These are phyloP conservation scores for Psilocybe cyanescens DNA, from an alignment of 768 basidiomycete species.

Conservation along the genomic window DNA sequence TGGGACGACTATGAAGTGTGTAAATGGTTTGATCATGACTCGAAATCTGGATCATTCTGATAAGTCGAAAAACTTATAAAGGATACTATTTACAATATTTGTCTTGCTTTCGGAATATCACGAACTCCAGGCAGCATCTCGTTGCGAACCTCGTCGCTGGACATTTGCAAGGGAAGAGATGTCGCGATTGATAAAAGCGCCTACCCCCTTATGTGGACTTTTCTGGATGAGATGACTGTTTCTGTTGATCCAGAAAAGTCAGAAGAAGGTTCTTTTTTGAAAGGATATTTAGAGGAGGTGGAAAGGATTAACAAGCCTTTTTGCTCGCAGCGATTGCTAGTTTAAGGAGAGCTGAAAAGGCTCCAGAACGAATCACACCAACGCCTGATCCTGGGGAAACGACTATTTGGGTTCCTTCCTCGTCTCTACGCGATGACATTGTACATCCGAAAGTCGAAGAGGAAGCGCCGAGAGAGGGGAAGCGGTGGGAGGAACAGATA, in stretches of 20 bases:
- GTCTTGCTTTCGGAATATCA: constrained; percentile 21
- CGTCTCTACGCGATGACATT: not conserved
- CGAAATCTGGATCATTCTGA: too few species aligned
- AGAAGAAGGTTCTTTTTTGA: not conserved
- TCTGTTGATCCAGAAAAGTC: constrained; percentile 4
- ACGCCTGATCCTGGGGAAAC: not conserved
- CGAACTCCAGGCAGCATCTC: not conserved
- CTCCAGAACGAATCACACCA: not conserved
- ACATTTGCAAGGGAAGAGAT: constrained; percentile 30
- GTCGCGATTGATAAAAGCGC: constrained; percentile 36
- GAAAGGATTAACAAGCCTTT: not conserved
- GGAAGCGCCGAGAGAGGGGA: not conserved
- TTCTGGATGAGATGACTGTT: constrained; percentile 33
- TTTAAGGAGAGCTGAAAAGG: not conserved
- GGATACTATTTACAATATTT: constrained; percentile 25
- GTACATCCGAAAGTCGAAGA: not conserved
- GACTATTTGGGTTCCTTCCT: not conserved
- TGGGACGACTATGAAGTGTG: constrained; percentile 27
- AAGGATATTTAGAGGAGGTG: not conserved
- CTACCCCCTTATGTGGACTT: constrained; percentile 26
- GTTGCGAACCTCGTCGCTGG: constrained; percentile 29
- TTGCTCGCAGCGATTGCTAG: not conserved
- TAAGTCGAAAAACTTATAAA: constrained; percentile 19
- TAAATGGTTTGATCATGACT: not conserved
- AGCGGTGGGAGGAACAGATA: not conserved